Evolutionary conservation across 768 basidiomycete species (phyloP).

Genomic region (Kwoniella botswanensis): DNA sequence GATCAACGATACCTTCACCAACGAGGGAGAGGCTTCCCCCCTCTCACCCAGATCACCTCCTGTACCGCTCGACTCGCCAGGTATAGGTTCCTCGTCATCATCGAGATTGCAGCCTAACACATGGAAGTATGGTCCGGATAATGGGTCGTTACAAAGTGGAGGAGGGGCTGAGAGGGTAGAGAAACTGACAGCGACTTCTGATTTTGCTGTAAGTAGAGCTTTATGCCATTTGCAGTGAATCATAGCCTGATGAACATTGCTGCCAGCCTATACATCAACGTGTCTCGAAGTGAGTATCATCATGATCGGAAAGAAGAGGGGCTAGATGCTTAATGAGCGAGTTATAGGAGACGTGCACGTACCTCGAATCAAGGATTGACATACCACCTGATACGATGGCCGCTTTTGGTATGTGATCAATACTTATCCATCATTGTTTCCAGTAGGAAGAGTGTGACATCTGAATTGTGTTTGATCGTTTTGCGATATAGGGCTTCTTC

Average conservation of each 20-base stretch:
- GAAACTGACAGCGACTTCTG: conserved; percentile 57
- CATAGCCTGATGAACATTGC: conserved; percentile 2
- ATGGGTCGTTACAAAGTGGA: conserved; percentile 20
- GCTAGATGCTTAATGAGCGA: neutral
- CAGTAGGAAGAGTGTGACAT: too few relatives aligned
- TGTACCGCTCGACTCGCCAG: conserved; percentile 19
- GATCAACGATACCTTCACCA: conserved; percentile 63
- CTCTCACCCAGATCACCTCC: conserved; percentile 39
- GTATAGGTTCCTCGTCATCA: conserved; percentile 55
- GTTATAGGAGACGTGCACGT: conserved; percentile 59
- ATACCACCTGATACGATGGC: conserved; percentile 82
- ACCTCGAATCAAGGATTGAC: conserved; percentile 67
- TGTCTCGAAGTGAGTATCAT: conserved; percentile 68
- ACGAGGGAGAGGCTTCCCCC: conserved; percentile 43
- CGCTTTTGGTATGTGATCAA: conserved; percentile 64
- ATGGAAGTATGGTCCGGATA: conserved; percentile 47
- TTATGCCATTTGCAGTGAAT: neutral
- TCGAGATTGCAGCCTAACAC: conserved; percentile 6
- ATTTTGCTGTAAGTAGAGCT: conserved; percentile 65
- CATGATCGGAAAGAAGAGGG: neutral
- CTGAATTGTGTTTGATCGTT: neutral
- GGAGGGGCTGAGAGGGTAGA: conserved; percentile 48
- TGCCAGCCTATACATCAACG: conserved; percentile 77
- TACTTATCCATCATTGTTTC: neutral
- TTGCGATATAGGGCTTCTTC: conserved; percentile 71